phyloP scores from a whole-genome alignment of 164 flowering plant species.

The Annona cherimola region DNA sequence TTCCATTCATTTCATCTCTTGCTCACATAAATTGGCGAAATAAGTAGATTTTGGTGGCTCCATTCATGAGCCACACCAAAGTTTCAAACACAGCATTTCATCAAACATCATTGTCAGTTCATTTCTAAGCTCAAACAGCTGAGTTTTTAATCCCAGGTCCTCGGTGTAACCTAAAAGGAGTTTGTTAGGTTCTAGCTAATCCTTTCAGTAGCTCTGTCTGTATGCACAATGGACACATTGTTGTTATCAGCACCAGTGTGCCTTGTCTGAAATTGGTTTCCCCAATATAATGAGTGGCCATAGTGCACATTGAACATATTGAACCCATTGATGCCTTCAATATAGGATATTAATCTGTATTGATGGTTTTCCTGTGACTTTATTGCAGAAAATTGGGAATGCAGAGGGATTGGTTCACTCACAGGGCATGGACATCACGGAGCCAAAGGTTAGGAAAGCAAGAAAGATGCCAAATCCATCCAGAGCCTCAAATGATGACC shows the following conservation, averaged over 20 bases:
- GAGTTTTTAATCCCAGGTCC: not conserved
- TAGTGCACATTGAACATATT: not conserved
- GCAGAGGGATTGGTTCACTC: slow-evolving; percentile 3
- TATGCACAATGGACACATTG: not conserved
- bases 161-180: not conserved
- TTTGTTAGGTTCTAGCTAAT: not conserved
- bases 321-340: not conserved
- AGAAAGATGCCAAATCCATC: slow-evolving; percentile 12
- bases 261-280: not conserved
- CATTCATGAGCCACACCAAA: not conserved
- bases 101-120: not conserved
- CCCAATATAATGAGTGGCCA: not conserved
- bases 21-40: not conserved
- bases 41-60: not conserved
- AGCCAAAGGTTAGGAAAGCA: not conserved
- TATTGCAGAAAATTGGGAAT: slow-evolving; percentile 20
- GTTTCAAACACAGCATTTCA: not conserved
- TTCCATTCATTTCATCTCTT: not conserved
- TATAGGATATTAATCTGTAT: not conserved
- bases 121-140: not conserved
- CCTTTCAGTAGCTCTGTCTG: not conserved
- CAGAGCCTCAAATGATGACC: not conserved
- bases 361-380: not conserved
- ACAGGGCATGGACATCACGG: slow-evolving; percentile 8
- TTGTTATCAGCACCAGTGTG: not conserved